Base-by-base conservation (phyloP, 2,329 filamentous ascomycete genomes). In the Diaporthe destruens region DNA sequence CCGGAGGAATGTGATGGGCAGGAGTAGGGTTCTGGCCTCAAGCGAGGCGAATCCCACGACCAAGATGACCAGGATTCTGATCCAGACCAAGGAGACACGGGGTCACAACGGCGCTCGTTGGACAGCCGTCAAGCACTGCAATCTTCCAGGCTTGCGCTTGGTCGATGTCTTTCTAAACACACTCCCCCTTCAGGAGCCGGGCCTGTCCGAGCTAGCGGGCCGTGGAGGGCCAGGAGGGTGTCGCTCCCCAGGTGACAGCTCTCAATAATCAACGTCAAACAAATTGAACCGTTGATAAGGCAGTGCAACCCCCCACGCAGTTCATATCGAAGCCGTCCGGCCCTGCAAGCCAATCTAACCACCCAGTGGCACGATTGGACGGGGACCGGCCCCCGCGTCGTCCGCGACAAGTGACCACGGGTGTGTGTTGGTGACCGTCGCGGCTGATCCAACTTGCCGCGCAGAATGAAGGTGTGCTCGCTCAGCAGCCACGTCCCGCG, bases 181-280 rank as follows among this genome's bases (percentile, higher is more conserved):
- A 66, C 61, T 25, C 61, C 61, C 59, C 36, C 61, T 20, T 66
- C 29, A 53, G 20, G 29, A 53, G 61, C 32, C 47, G 47, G 61
- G 47, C 61, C 20, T 25, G 44, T 53, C 44, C 61, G 47, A 66
- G 32, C 61, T 66, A 66, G 61, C 32, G 61, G 32, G 32, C 61
- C 32, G 61, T 25, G 32, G 61, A 53, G 29, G 29, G 29, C 29
- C 5, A 5, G 29, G 29, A 29, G 61, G 47, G 61, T 66, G 61
- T 53, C 47, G 32, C n/a, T n/a, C 61, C 12, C 36, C n/a, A 66
- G 61, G 16, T 66, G 61, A 66, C 61, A 66, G 61, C 61, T 66
- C 61, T 66, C 61, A 53, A 66, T 39, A 53, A 66, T 66, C 61
- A 53, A 66, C 29, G 61, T 66, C 61, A 66, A 66, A 53, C 61